Conservation (phyloP, 2,329 filamentous ascomycete species). For the Aspergillus fijiensis region DNA sequence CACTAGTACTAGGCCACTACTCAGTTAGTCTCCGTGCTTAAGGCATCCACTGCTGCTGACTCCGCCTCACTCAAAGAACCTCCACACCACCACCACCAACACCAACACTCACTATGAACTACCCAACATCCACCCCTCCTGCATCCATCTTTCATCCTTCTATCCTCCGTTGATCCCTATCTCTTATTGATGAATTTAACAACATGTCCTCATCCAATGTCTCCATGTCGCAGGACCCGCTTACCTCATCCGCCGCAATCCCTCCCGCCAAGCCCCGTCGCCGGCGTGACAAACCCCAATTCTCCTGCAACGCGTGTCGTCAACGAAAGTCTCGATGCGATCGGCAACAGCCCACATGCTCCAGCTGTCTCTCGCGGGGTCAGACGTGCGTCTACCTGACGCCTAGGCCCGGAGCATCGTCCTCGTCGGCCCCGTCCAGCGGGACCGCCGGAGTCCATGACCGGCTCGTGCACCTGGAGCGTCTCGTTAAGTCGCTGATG, state of each 20-base stretch:
- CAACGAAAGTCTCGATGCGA: slow-evolving; percentile 55
- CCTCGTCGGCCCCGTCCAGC: slow-evolving; percentile 20
- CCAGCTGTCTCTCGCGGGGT: slow-evolving; percentile 56
- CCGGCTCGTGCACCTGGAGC: slow-evolving; percentile 57
- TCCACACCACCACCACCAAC: too few relatives aligned
- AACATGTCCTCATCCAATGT: neutral
- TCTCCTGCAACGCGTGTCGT: slow-evolving; percentile 39
- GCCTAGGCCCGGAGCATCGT: slow-evolving; percentile 13
- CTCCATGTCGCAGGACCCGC: neutral
- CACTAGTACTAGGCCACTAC: too few relatives aligned
- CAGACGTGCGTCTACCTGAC: slow-evolving; percentile 53
- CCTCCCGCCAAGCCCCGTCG: slow-evolving; percentile 20
- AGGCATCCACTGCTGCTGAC: too few relatives aligned
- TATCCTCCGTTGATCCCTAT: too few relatives aligned
- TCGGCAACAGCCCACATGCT: slow-evolving; percentile 53
- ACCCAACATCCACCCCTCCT: too few relatives aligned
- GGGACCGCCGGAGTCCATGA: slow-evolving; percentile 50
- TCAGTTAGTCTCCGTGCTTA: too few relatives aligned
- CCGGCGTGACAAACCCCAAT: slow-evolving; percentile 35
- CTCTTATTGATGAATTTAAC: too few relatives aligned
- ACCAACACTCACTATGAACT: too few relatives aligned
- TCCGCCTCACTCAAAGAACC: too few relatives aligned
- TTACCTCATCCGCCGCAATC: neutral
- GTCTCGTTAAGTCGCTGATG: slow-evolving; percentile 56
- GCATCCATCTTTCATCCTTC: too few relatives aligned